Evolutionary conservation across 805 yeast genomes (phyloP).

Genomic region (Candida methanosorbosa): DNA sequence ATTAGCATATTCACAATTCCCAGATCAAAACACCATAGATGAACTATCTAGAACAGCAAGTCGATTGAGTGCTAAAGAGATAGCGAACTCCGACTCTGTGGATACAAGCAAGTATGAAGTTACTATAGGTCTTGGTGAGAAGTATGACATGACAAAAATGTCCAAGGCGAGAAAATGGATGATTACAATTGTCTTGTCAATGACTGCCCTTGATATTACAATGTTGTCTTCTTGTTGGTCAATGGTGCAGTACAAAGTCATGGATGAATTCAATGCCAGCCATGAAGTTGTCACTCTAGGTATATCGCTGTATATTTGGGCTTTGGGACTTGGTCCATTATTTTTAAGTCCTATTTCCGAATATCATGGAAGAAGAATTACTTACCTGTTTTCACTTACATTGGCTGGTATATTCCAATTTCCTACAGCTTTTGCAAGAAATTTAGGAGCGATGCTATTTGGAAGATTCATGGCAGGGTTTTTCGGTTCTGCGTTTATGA

Average conservation of each 20-base stretch:
- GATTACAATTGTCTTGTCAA: slow-evolving; percentile 43
- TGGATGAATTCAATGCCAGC: slow-evolving; percentile 40
- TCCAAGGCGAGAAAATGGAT: slow-evolving; percentile 46
- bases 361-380: slow-evolving; percentile 44
- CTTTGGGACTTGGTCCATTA: slow-evolving; percentile 60
- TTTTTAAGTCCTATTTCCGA: slow-evolving; percentile 55
- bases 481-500: slow-evolving; percentile 66
- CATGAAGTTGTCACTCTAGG: slow-evolving; percentile 51
- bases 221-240: slow-evolving; percentile 66
- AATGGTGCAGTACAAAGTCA: slow-evolving; percentile 41
- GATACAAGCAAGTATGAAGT: slow-evolving; percentile 10
- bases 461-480: slow-evolving; percentile 63
- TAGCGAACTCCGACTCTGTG: background rate
- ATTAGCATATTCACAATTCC: slow-evolving; percentile 4
- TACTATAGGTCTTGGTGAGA: slow-evolving; percentile 8
- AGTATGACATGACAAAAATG: slow-evolving; percentile 15
- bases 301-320: slow-evolving; percentile 49
- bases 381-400: slow-evolving; percentile 39
- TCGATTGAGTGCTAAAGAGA: background rate
- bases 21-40: slow-evolving; percentile 10
- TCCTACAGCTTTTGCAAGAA: slow-evolving; percentile 47
- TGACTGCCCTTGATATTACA: slow-evolving; percentile 52
- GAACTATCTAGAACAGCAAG: slow-evolving; percentile 3
- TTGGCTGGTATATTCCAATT: slow-evolving; percentile 40
- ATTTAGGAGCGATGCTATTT: slow-evolving; percentile 54